These are phyloP conservation scores for Termitomyces bulborhizus DNA, from an alignment of 768 basidiomycete species.

Conservation along the genomic window DNA sequence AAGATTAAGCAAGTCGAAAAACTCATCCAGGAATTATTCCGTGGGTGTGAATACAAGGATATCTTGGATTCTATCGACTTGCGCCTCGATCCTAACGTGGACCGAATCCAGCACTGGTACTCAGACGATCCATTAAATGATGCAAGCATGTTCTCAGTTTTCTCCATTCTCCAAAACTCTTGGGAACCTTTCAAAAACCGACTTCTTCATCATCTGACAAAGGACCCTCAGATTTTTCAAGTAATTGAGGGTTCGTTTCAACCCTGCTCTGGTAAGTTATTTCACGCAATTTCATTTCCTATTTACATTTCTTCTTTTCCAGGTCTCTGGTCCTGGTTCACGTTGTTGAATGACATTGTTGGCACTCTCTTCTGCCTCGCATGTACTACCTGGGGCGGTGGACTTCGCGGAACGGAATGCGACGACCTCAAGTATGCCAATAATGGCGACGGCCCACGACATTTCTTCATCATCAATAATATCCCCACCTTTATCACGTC, in stretches of 20 bases:
- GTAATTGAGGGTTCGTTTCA: neutral
- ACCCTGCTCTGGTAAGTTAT: neutral
- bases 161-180: neutral
- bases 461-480: neutral
- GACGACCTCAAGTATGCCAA: neutral
- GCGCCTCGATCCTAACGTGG: neutral
- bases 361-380: neutral
- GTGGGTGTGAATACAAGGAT: neutral
- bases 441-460: neutral
- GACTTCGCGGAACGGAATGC: neutral
- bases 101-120: neutral
- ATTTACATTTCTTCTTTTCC: neutral
- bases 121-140: neutral
- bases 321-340: neutral
- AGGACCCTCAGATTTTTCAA: neutral
- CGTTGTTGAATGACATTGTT: neutral
- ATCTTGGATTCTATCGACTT: neutral
- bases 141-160: neutral
- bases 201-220: neutral
- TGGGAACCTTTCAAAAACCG: neutral
- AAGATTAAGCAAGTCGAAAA: neutral
- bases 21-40: neutral
- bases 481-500: neutral
- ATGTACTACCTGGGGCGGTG: neutral
- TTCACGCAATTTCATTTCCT: neutral